These are phyloP conservation scores for Eucalyptus cloeziana DNA, from an alignment of 345 rosid species.

Conservation along the genomic window DNA sequence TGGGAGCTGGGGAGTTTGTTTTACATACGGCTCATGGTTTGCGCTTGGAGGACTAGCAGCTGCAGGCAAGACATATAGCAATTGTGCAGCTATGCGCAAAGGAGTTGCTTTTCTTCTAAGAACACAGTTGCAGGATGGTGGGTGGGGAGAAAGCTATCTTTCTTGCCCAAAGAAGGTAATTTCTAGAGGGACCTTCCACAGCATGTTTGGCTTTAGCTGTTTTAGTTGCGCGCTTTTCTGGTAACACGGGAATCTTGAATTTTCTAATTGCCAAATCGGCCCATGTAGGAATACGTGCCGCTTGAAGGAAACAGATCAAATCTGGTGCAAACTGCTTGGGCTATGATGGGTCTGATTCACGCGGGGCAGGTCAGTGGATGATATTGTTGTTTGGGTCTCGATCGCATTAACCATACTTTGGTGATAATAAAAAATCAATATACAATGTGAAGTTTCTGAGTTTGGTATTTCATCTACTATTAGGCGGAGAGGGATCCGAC, in stretches of 20 bases:
- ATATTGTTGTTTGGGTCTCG: not conserved
- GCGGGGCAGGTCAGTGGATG: slow-evolving; percentile 28
- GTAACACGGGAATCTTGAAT: not conserved
- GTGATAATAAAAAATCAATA: not conserved
- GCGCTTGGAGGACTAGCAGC: slow-evolving; percentile 35
- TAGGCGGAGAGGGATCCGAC: slow-evolving; percentile 48
- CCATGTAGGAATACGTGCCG: slow-evolving; percentile 19
- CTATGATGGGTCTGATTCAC: slow-evolving; percentile 32
- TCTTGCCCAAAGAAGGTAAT: slow-evolving; percentile 37
- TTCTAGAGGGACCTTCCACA: not conserved
- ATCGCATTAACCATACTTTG: not conserved
- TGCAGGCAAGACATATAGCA: slow-evolving; percentile 22
- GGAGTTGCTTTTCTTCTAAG: slow-evolving; percentile 30
- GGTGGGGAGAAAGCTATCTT: slow-evolving; percentile 53
- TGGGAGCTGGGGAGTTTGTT: slow-evolving; percentile 51
- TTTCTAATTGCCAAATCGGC: not conserved
- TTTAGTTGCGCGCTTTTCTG: not conserved
- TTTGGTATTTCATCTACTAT: not conserved
- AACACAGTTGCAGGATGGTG: slow-evolving; percentile 19
- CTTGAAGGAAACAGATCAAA: slow-evolving; percentile 33
- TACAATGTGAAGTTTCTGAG: not conserved
- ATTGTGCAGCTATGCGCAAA: slow-evolving; percentile 16
- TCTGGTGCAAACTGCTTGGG: slow-evolving; percentile 44
- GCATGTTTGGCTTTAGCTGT: not conserved
- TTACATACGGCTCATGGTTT: slow-evolving; percentile 34